phyloP scores from a whole-genome alignment of 257 asterid genomes.

The Gentiana dahurica region DNA sequence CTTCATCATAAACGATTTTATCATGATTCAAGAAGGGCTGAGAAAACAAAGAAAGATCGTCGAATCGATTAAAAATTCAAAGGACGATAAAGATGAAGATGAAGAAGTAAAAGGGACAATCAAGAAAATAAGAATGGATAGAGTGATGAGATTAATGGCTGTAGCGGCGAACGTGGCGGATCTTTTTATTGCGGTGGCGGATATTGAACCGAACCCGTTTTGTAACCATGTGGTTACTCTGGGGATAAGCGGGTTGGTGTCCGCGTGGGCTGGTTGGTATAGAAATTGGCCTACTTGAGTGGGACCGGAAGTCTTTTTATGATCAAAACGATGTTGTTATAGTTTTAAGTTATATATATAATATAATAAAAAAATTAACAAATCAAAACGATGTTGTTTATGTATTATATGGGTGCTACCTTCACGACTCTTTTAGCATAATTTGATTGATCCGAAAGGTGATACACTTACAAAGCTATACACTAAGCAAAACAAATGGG shows the following conservation, averaged over 20 bases:
- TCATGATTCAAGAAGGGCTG: constrained; percentile 52
- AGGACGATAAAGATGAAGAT: constrained; percentile 16
- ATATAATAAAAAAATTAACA: no score
- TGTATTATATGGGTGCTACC: no score
- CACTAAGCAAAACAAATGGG: no score
- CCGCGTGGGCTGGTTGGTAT: constrained; percentile 99
- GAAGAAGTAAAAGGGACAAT: constrained; percentile 8
- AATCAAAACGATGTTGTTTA: no score
- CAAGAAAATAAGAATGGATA: constrained; percentile 52
- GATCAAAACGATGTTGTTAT: no score
- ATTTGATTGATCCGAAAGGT: no score
- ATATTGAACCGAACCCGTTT: constrained; percentile 87
- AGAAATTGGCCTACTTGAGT: constrained; percentile 76
- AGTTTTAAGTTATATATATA: no score
- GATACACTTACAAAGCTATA: no score
- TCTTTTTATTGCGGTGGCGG: constrained; percentile 69
- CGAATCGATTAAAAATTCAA: not conserved
- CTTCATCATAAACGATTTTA: constrained; percentile 47
- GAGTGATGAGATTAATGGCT: constrained; percentile 83
- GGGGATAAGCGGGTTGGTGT: constrained; percentile 85
- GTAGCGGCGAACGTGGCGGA: constrained; percentile 90
- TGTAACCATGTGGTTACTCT: constrained; percentile 72
- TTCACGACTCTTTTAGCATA: no score
- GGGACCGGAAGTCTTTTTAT: no score
- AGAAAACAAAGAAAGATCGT: constrained; percentile 35